Evolutionary conservation across 2,329 filamentous ascomycete species (phyloP).

Genomic region (Paramyrothecium sp.): DNA sequence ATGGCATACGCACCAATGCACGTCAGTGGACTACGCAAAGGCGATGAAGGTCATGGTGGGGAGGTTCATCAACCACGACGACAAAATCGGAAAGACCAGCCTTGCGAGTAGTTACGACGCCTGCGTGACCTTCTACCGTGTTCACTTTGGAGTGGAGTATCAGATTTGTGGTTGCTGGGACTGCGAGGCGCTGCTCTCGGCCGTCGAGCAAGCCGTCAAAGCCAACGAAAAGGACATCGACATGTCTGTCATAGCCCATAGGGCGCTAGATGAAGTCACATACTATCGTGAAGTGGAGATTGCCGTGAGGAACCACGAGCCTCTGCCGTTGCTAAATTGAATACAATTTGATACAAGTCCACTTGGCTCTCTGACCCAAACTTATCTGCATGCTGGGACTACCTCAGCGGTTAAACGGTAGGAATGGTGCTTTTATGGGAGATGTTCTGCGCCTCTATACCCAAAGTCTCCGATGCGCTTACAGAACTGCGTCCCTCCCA

Average conservation of each 20-base stretch:
- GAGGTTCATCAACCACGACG: constrained; percentile 24
- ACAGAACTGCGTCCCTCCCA: not conserved
- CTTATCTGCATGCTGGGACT: too few species aligned
- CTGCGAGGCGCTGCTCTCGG: constrained; percentile 29
- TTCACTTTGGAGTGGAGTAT: constrained; percentile 30
- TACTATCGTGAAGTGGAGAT: constrained; percentile 15
- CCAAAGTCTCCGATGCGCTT: not conserved
- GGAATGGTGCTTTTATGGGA: not conserved
- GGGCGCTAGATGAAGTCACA: constrained; percentile 10
- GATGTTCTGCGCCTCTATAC: not conserved
- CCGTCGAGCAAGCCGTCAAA: constrained; percentile 9
- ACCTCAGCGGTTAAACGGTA: not conserved
- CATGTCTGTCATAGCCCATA: constrained; percentile 4
- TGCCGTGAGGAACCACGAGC: constrained; percentile 6
- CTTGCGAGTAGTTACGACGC: constrained; percentile 8
- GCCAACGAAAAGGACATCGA: not conserved
- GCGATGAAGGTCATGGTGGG: constrained; percentile 13
- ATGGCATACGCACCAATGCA: constrained; percentile 39
- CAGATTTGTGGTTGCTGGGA: constrained; percentile 33
- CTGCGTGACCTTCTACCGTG: constrained; percentile 12
- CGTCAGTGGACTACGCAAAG: constrained; percentile 23
- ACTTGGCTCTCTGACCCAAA: too few species aligned
- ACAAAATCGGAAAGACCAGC: constrained; percentile 12
- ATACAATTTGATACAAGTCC: not conserved
- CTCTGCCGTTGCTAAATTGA: not conserved